A percentile compares a stretch with the other conserved stretches of the same genome.
Conservation (phyloP, 1,284 basidiomycete species). For the Trichosporon sp. region DNA sequence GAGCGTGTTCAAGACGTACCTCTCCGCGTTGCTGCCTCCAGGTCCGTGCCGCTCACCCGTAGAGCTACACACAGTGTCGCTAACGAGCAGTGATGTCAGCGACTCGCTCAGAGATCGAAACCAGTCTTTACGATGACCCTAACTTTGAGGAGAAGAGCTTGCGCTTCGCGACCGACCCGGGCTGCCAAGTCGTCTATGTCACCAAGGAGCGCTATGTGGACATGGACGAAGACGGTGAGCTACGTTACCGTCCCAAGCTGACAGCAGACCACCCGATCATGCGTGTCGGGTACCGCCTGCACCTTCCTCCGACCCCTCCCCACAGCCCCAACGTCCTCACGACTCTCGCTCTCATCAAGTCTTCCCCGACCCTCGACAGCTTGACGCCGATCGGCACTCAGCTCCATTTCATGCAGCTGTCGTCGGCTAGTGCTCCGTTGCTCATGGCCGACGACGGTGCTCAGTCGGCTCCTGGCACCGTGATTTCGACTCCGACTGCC, state of each 20-base stretch:
- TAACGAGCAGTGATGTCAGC: conserved; percentile 45
- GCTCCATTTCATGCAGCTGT: conserved; percentile 87
- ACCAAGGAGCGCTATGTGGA: conserved; percentile 38
- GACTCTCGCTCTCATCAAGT: conserved; percentile 92
- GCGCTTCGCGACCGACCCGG: conserved; percentile 44
- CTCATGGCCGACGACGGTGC: conserved; percentile 30
- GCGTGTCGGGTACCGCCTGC: conserved; percentile 39
- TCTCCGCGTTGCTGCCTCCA: conserved; percentile 37
- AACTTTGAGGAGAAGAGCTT: conserved; percentile 45
- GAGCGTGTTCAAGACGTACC: conserved; percentile 39
- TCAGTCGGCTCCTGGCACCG: conserved; percentile 31
- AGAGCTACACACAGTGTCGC: background rate
- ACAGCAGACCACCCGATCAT: conserved; percentile 29
- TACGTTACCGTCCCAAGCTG: conserved; percentile 11
- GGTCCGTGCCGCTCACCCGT: conserved; percentile 26
- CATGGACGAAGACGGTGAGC: conserved; percentile 35
- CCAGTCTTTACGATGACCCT: conserved; percentile 43
- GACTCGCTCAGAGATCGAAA: conserved; percentile 35
- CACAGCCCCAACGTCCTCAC: conserved; percentile 73
- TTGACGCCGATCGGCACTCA: conserved; percentile 73
- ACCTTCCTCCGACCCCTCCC: conserved; percentile 47
- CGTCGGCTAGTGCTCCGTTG: conserved; percentile 28
- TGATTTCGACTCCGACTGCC: conserved; percentile 43
- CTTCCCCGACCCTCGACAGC: conserved; percentile 75
- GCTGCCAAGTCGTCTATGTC: conserved; percentile 47